phyloP scores from a whole-genome alignment of 106 monocot genomes.

The Allium cepa region DNA sequence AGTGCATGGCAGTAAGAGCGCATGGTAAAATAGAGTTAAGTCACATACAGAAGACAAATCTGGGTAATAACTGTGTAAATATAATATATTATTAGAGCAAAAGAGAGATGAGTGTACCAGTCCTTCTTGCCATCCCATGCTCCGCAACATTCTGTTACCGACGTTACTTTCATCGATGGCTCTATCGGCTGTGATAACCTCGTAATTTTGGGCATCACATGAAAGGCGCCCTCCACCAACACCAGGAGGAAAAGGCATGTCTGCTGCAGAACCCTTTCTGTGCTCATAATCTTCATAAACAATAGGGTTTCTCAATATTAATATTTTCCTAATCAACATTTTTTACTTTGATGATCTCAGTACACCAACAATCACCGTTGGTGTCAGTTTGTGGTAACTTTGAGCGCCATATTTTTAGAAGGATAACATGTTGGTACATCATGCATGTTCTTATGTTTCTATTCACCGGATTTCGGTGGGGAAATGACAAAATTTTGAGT shows the following conservation, averaged over 20 bases:
- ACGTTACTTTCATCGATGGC: constrained; percentile 94
- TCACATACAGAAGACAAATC: too few species aligned
- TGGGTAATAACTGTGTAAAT: too few species aligned
- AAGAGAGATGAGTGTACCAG: constrained; percentile 42
- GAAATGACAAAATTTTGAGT: too few species aligned
- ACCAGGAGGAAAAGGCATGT: constrained; percentile 97
- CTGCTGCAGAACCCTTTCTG: constrained; percentile 69
- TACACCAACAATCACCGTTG: too few species aligned
- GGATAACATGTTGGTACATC: too few species aligned
- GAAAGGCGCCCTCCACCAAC: constrained; percentile 59
- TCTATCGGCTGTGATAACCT: constrained; percentile 74
- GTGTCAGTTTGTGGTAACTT: too few species aligned
- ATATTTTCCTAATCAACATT: constrained; percentile 25
- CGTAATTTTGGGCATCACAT: constrained; percentile 56
- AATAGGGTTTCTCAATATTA: constrained; percentile 67
- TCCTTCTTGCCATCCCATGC: constrained; percentile 99
- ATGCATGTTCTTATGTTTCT: too few species aligned
- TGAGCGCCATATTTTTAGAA: too few species aligned
- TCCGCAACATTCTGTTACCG: constrained; percentile 92
- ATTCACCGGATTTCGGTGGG: too few species aligned
- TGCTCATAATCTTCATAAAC: constrained; percentile 76
- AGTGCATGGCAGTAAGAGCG: too few species aligned
- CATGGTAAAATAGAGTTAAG: too few species aligned
- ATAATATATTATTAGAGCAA: neutral
- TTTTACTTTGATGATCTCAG: neutral